Evolutionary conservation across 106 monocot genomes (phyloP), one percentile per base, ranked within the genome.

Genomic region (Triglochin maritima): DNA sequence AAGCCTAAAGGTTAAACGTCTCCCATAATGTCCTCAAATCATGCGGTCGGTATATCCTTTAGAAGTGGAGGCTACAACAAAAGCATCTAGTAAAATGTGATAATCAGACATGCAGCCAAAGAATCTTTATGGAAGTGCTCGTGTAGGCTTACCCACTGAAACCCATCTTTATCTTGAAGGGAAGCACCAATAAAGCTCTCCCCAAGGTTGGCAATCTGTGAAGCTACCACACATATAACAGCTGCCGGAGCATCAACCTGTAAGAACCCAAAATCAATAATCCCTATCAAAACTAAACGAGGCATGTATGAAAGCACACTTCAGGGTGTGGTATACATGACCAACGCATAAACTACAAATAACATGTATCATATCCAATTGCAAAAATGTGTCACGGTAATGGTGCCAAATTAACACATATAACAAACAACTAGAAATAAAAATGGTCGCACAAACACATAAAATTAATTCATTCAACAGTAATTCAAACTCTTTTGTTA

Each of bases 161-260:
- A 77, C 15, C 77, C 77, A 17, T 77, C 71, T 29, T 71, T 77
- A 48, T 71, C 77, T 70, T 77, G 77, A 49, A 77, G 57, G 7
- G 65, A 77, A 57, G 77, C 77, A 64, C 77, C 77, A 63, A 77
- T 77, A 13, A 77, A 11, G 70, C 77, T 77, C 53, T 77, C 77
- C 7, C 77, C 77, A 59, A 77, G 43, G 49, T 77, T 77, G 2
- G 77, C 77, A 55, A 77, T 64, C 70, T 77, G 77, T 45, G 77
- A 70, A 4, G 77, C 77, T 45, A 64, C 44, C 14, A 77, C 57
- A 51, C 77, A 77, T 56, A 77, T 64, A 42, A 71, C 12, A 42
- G 57, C 70, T 59, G 15, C 77, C 6, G 4, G 17, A 57, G 44
- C 70, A 57, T 3, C 17, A 43, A 77, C 54, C 77, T 77, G 50